phyloP scores from a whole-genome alignment of 495 filamentous ascomycete species.

The Niebla homalea region DNA sequence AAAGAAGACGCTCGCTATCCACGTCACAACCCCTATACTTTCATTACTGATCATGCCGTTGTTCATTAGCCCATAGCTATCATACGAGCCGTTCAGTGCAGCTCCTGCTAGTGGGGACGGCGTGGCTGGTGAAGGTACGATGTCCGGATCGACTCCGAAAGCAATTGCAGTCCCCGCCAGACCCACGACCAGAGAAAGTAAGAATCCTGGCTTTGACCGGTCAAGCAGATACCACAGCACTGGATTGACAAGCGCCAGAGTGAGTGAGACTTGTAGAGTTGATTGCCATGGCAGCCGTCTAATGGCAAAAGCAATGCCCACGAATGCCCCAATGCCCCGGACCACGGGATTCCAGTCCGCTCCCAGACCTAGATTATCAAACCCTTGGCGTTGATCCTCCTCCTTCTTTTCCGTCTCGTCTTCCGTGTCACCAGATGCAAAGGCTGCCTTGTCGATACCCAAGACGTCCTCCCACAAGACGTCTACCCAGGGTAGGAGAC shows the following conservation, averaged over 20 bases:
- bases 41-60: constrained; percentile 53
- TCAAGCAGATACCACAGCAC: constrained; percentile 94
- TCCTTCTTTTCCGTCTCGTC: constrained; percentile 13
- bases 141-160: constrained; percentile 55
- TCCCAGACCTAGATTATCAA: constrained; percentile 18
- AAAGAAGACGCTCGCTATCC: constrained; percentile 86
- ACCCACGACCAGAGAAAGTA: constrained; percentile 59
- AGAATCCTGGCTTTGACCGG: constrained; percentile 70
- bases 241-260: constrained; percentile 83
- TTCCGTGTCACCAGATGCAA: background rate
- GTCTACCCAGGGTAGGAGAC: constrained; percentile 76
- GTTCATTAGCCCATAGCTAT: constrained; percentile 19
- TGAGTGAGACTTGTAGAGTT: constrained; percentile 80
- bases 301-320: constrained; percentile 94
- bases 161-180: constrained; percentile 59
- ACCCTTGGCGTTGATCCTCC: constrained; percentile 18
- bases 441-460: constrained; percentile 11
- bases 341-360: constrained; percentile 73
- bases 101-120: constrained; percentile 9
- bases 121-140: constrained; percentile 54
- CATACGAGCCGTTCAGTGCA: constrained; percentile 18
- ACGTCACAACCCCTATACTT: constrained; percentile 64
- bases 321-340: constrained; percentile 80
- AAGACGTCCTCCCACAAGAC: constrained; percentile 37
- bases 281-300: constrained; percentile 87